A percentile compares a stretch with the other conserved stretches of the same genome.
Conservation (phyloP, 305 asterid species). For the Striga hermonthica region DNA sequence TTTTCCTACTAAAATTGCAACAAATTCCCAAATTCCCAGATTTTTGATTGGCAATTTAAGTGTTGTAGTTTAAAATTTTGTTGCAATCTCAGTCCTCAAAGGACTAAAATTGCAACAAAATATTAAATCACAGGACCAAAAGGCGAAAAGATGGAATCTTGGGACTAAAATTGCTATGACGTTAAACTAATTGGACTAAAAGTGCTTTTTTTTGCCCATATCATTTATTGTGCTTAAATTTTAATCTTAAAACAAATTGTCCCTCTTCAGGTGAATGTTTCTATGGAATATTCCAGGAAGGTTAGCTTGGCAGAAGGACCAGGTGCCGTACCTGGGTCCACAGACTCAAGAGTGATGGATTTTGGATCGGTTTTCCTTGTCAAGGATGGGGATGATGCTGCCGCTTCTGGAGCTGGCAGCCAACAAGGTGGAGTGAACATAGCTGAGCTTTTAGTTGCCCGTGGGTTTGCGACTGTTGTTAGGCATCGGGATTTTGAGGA, state of each 20-base stretch:
- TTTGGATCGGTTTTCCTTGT: conserved; percentile 86
- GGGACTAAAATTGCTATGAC: no score
- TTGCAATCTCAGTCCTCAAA: no score
- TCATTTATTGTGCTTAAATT: conserved; percentile 21
- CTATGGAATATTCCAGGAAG: conserved; percentile 96
- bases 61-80: no score
- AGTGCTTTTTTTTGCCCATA: background rate
- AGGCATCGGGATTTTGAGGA: conserved; percentile 98
- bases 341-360: conserved; percentile 85
- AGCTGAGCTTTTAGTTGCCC: conserved; percentile 87
- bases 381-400: conserved; percentile 69
- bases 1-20: no score
- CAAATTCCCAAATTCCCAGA: no score
- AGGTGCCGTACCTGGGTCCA: conserved; percentile 45
- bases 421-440: conserved; percentile 66
- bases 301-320: conserved; percentile 70
- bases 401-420: conserved; percentile 52
- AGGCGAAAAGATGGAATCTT: no score
- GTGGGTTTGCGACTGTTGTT: conserved; percentile 89
- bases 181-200: no score
- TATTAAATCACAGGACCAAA: no score
- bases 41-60: no score
- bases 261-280: conserved; percentile 69
- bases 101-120: no score
- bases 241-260: conserved; percentile 27